These are phyloP conservation scores for Fomitopsis palustris DNA, from an alignment of 1,284 basidiomycete species.

Conservation along the genomic window DNA sequence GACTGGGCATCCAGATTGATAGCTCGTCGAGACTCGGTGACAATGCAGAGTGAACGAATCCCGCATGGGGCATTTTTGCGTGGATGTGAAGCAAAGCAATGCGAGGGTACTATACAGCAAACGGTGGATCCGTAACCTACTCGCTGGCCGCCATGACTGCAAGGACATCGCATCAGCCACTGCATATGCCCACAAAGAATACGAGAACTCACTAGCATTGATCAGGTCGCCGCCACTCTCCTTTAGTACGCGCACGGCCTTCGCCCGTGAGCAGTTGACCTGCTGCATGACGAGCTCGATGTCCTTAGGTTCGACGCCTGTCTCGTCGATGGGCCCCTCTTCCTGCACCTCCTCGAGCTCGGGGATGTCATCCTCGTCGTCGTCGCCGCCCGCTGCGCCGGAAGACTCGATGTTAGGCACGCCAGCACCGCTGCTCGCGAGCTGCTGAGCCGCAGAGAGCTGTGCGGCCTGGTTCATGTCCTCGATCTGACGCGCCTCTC, in stretches of 20 bases:
- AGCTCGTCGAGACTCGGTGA: background rate
- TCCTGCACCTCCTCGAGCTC: constrained; percentile 80
- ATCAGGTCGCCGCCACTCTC: constrained; percentile 90
- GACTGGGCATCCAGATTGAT: too few relatives aligned
- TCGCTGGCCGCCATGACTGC: constrained; percentile 74
- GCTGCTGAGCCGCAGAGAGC: constrained; percentile 81
- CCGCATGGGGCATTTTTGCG: background rate
- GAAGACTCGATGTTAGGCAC: constrained; percentile 53
- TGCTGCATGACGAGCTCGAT: constrained; percentile 94
- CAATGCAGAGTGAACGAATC: constrained; percentile 1
- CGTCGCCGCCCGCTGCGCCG: constrained; percentile 47
- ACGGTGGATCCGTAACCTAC: constrained; percentile 32
- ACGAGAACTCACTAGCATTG: constrained; percentile 79
- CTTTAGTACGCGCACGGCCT: constrained; percentile 85
- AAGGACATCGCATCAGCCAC: background rate
- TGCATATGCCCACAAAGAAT: background rate
- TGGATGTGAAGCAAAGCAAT: constrained; percentile 9
- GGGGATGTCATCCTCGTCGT: constrained; percentile 78
- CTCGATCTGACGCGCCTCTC: constrained; percentile 58
- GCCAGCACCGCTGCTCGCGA: constrained; percentile 54
- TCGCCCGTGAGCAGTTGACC: constrained; percentile 79
- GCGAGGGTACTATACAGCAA: constrained; percentile 19
- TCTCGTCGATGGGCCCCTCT: constrained; percentile 75
- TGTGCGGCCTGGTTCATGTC: constrained; percentile 88
- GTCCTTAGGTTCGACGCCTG: constrained; percentile 89